Evolutionary conservation across 352 stramenopile species (phyloP).

Genomic region (Phytophthora sp.): DNA sequence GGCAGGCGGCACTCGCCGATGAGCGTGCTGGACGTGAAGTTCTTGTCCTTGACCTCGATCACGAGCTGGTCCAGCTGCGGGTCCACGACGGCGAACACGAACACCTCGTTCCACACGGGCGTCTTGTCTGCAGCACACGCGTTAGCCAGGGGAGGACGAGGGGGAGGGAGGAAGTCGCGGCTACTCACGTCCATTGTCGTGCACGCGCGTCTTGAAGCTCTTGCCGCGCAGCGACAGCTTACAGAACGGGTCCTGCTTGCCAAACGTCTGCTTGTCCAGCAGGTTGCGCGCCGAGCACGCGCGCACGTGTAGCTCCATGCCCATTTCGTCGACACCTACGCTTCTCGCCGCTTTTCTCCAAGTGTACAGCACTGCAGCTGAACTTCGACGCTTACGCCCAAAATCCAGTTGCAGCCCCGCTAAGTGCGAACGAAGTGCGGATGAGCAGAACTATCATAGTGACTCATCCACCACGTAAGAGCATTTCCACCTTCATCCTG

Average conservation of each 20-base stretch:
- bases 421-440: too few species aligned
- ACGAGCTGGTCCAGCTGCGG: slow-evolving; percentile 75
- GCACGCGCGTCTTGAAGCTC: slow-evolving; percentile 77
- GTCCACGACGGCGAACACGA: slow-evolving; percentile 78
- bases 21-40: slow-evolving; percentile 75
- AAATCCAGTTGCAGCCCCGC: too few species aligned
- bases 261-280: slow-evolving; percentile 85
- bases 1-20: slow-evolving; percentile 79
- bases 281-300: slow-evolving; percentile 82
- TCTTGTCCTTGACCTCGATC: slow-evolving; percentile 87
- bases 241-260: slow-evolving; percentile 86
- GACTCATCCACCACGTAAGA: too few species aligned
- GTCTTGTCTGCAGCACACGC: slow-evolving; percentile 68
- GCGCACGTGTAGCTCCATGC: slow-evolving; percentile 81
- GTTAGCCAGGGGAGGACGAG: background rate
- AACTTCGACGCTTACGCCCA: too few species aligned
- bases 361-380: too few species aligned
- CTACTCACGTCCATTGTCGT: slow-evolving; percentile 81
- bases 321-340: slow-evolving; percentile 11
- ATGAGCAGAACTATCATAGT: too few species aligned
- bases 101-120: slow-evolving; percentile 85
- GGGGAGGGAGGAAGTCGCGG: background rate
- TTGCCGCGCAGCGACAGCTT: slow-evolving; percentile 67
- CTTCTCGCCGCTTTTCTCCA: slow-evolving; percentile 9
- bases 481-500: too few species aligned